Evolutionary conservation across 2,329 filamentous ascomycete species (phyloP), one percentile per base, ranked within the genome.

Genomic region (Stachybotrys echinatus): DNA sequence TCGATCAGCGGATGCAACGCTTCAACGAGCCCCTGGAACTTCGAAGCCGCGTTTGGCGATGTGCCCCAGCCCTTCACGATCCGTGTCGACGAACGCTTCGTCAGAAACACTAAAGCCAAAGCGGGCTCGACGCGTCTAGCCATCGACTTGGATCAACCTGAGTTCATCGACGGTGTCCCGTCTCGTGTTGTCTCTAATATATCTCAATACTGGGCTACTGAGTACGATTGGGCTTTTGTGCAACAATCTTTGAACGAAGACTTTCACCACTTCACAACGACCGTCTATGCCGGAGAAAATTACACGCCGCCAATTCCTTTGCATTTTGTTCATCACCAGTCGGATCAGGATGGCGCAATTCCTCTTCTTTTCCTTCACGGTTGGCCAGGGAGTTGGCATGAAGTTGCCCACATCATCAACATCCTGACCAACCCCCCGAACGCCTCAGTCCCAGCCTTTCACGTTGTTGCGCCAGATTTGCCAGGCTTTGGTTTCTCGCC

Each of bases 401-500:
- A 74, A 55, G 59, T 67, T 6, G 52, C 55, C 14, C 61, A 61
- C 21, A 60, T 74, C 23, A 57, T 74, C 37, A 58, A 65, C 7
- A 54, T 54, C 2, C 58, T 73, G 17, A 61, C 61, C 3, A 54
- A 58, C 5, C 65, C 66, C 0, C 21, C 55, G 1, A 50, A 59
- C 12, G 50, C 58, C 6, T 48, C 49, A 2, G 37, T 52, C 10
- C 70, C 67, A 18, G 65, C 73, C 4, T 78, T 75, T 58, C 71
- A 77, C 54, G 63, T 77, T 31, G 67, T 79, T 3, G 71, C 70
- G 0, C 75, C 75, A 4, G 71, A 67, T 5, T 55, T 71, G 2
- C 72, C 73, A 0, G 73, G 72, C 19, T 77, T 66, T 51, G 74
- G 67, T 12, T 76, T 75, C 55, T 74, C 69, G 1, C 60, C 64